Percentiles rank a stretch among this genome's conserved stretches.
These are phyloP conservation scores for Trichoderma atrobrunneum DNA, from an alignment of 2,329 filamentous ascomycete genomes.

Conservation along the genomic window DNA sequence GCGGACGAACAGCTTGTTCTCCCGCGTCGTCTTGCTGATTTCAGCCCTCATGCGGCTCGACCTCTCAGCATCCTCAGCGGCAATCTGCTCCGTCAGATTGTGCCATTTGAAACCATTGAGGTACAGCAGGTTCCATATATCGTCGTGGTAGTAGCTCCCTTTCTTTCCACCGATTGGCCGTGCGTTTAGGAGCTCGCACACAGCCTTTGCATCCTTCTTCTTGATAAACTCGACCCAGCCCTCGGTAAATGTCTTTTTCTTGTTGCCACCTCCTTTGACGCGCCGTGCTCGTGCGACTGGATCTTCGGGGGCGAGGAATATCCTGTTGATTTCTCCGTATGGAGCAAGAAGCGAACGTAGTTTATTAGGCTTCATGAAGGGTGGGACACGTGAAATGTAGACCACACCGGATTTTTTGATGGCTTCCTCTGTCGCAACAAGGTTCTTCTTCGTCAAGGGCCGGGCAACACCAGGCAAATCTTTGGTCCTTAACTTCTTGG, in stretches of 20 bases:
- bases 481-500: constrained; percentile 31
- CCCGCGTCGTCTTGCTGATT: constrained; percentile 69
- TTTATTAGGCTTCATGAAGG: constrained; percentile 83
- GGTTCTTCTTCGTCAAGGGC: constrained; percentile 63
- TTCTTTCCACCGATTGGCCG: constrained; percentile 81
- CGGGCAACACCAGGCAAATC: constrained; percentile 50
- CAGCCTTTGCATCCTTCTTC: constrained; percentile 75
- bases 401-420: constrained; percentile 74
- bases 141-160: constrained; percentile 77
- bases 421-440: constrained; percentile 61
- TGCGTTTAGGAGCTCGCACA: constrained; percentile 72
- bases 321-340: constrained; percentile 72
- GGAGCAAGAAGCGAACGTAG: constrained; percentile 71
- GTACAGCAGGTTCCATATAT: constrained; percentile 82
- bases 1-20: constrained; percentile 77
- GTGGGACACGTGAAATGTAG: constrained; percentile 79
- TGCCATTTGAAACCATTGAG: constrained; percentile 82
- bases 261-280: constrained; percentile 73
- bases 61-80: constrained; percentile 76
- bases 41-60: constrained; percentile 73
- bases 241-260: constrained; percentile 77
- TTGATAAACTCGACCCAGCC: constrained; percentile 81
- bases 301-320: constrained; percentile 78
- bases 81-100: constrained; percentile 71
- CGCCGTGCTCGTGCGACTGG: constrained; percentile 63